These are phyloP conservation scores for Rauvolfia tetraphylla DNA, from an alignment of 257 asterid species.

Conservation along the genomic window DNA sequence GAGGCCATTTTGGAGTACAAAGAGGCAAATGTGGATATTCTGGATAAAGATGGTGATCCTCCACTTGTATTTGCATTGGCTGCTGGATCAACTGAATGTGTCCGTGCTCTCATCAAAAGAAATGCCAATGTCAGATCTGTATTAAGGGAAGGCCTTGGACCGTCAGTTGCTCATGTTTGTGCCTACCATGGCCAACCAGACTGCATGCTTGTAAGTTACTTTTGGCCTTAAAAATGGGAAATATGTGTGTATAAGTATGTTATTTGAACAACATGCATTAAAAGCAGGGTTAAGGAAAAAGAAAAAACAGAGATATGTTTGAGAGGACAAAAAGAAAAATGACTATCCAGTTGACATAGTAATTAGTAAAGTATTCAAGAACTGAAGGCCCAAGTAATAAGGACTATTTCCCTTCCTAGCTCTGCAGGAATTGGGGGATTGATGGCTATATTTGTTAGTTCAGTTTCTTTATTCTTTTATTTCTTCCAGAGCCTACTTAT, in stretches of 20 bases:
- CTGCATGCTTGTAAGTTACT: conserved; percentile 87
- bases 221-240: conserved; percentile 1
- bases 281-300: no score
- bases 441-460: conserved; percentile 5
- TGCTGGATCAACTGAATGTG: conserved; percentile 98
- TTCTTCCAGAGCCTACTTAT: not conserved
- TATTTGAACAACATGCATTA: not conserved
- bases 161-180: conserved; percentile 98
- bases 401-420: not conserved
- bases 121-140: conserved; percentile 86
- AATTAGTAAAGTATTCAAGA: no score
- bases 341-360: not conserved
- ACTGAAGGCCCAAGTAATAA: not conserved
- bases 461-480: conserved; percentile 1
- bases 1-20: conserved; percentile 72
- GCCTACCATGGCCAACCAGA: conserved; percentile 99
- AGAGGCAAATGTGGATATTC: conserved; percentile 84
- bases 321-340: not conserved
- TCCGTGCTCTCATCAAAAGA: conserved; percentile 71
- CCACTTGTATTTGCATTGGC: conserved; percentile 98
- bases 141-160: conserved; percentile 97
- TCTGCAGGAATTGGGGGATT: not conserved
- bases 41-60: conserved; percentile 97
- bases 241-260: not conserved
- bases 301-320: not conserved